Conservation (phyloP, 2,329 filamentous ascomycete genomes). For the Verticillium dahliae region DNA sequence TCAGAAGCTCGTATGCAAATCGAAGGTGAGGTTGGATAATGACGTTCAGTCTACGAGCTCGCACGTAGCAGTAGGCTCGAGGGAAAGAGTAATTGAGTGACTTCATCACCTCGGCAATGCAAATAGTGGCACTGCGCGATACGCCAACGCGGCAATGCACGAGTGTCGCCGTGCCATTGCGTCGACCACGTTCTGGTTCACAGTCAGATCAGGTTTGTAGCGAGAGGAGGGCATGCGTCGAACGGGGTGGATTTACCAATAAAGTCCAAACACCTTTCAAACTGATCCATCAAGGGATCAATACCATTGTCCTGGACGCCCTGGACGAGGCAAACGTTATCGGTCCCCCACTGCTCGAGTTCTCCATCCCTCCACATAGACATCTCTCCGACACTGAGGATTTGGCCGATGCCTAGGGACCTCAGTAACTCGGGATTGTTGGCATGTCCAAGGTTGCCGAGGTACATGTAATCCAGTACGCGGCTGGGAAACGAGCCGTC, state of each 20-base stretch:
- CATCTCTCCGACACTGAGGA: constrained; percentile 87
- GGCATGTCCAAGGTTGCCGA: constrained; percentile 87
- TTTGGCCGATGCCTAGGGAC: constrained; percentile 75
- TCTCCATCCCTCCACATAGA: constrained; percentile 73
- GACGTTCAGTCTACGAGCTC: constrained; percentile 86
- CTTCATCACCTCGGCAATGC: constrained; percentile 97
- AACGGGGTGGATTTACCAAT: constrained; percentile 62
- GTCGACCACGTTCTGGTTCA: constrained; percentile 65
- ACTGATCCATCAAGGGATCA: constrained; percentile 81
- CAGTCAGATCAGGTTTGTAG: constrained; percentile 4
- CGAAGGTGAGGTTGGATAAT: constrained; percentile 96
- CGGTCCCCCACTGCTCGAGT: constrained; percentile 63
- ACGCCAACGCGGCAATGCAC: constrained; percentile 97
- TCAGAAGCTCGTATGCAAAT: constrained; percentile 91
- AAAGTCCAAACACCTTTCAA: constrained; percentile 79
- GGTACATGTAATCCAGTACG: constrained; percentile 88
- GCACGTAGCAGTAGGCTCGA: constrained; percentile 91
- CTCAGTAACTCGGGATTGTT: constrained; percentile 83
- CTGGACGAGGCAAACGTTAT: constrained; percentile 76
- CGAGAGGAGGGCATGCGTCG: not conserved
- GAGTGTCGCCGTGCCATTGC: constrained; percentile 73
- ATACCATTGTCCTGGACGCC: constrained; percentile 95
- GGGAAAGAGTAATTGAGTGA: constrained; percentile 75
- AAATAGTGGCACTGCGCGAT: constrained; percentile 91
- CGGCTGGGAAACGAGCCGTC: constrained; percentile 90